Evolutionary conservation across 139 green algal species (phyloP).

Genomic region (Diplosphaera chodatii): DNA sequence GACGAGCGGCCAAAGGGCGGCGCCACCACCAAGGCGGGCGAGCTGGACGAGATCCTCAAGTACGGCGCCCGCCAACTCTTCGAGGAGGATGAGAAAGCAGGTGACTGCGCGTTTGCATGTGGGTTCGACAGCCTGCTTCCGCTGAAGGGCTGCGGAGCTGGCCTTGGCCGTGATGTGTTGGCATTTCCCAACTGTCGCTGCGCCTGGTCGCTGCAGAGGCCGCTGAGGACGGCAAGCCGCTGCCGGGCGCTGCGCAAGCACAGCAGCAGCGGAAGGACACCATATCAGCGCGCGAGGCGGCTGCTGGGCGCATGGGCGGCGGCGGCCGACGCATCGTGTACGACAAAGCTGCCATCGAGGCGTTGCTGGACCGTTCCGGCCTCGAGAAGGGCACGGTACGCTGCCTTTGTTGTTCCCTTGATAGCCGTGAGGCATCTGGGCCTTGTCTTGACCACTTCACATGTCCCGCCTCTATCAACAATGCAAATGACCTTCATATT

Average conservation of each 20-base stretch:
- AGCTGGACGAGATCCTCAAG: constrained; percentile 80
- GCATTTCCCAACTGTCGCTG: too few species aligned
- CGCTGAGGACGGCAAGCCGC: not conserved
- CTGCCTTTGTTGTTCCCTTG: not conserved
- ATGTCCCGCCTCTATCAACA: too few species aligned
- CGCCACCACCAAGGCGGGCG: constrained; percentile 43
- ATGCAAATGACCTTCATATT: too few species aligned
- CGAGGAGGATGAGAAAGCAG: constrained; percentile 2
- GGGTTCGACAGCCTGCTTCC: not conserved
- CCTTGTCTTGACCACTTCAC: too few species aligned
- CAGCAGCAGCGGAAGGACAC: not conserved
- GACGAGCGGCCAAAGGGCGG: constrained; percentile 18
- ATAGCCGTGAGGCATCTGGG: too few species aligned
- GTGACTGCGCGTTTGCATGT: too few species aligned
- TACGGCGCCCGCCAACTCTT: constrained; percentile 32
- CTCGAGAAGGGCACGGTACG: not conserved
- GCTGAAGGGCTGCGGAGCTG: too few species aligned
- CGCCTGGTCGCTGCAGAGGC: too few species aligned
- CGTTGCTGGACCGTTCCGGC: constrained; percentile 50
- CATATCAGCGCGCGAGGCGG: constrained; percentile 15
- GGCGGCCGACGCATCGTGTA: constrained; percentile 55
- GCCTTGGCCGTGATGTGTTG: too few species aligned
- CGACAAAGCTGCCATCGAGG: constrained; percentile 63
- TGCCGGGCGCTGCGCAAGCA: not conserved
- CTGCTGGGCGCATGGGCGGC: constrained; percentile 13